phyloP scores from a whole-genome alignment of 2,329 filamentous ascomycete species.

The Talaromyces sp. region DNA sequence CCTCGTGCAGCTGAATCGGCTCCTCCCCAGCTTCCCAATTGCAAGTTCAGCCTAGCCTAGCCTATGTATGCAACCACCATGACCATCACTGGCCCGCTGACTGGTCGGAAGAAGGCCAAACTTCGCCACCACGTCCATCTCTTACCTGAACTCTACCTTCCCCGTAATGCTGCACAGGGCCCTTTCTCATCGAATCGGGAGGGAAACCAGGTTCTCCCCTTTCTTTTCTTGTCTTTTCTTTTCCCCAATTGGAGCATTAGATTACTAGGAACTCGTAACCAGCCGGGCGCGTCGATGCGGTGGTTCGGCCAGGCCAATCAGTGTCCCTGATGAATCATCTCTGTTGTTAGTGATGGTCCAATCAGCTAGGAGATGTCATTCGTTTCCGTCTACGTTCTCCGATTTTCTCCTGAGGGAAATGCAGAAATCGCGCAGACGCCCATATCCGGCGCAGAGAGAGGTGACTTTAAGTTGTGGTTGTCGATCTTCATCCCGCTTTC shows the following conservation, averaged over 20 bases:
- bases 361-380: neutral
- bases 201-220: neutral
- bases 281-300: neutral
- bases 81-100: neutral
- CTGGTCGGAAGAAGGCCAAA: neutral
- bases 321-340: neutral
- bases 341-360: neutral
- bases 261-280: conserved; percentile 1
- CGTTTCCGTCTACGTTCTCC: neutral
- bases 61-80: too few species aligned
- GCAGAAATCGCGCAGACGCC: neutral
- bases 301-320: conserved; percentile 1
- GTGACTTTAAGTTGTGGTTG: too few species aligned
- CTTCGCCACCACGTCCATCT: neutral
- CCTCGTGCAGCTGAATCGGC: neutral
- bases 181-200: neutral
- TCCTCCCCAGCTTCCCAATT: too few species aligned
- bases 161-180: neutral
- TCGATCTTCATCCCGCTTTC: neutral
- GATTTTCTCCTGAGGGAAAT: neutral
- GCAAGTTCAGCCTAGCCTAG: too few species aligned
- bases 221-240: too few species aligned
- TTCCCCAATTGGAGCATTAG: conserved; percentile 2
- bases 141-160: neutral
- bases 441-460: too few species aligned